Conservation (phyloP, 2,329 filamentous ascomycete species). For the Cercospora beticola region DNA sequence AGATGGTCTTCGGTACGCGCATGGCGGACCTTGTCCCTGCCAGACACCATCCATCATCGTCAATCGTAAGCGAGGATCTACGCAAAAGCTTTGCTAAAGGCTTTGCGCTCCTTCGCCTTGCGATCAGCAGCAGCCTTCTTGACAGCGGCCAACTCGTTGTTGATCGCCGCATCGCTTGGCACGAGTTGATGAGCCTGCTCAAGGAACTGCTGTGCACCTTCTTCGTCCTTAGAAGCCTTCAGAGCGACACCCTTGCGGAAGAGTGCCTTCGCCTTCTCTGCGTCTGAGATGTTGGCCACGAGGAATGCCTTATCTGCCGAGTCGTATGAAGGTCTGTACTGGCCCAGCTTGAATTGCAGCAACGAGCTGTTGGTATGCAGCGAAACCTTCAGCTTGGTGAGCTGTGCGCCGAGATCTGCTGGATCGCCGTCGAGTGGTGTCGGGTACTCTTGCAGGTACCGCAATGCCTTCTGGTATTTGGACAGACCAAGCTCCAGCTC, state of each 20-base stretch:
- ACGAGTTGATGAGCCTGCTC: constrained; percentile 45
- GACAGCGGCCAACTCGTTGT: constrained; percentile 71
- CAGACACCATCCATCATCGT: background rate
- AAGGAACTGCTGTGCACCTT: constrained; percentile 59
- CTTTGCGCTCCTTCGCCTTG: constrained; percentile 84
- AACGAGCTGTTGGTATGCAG: constrained; percentile 88
- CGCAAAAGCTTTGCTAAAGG: constrained; percentile 86
- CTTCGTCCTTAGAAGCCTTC: constrained; percentile 78
- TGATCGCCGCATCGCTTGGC: constrained; percentile 72
- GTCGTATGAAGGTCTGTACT: constrained; percentile 68
- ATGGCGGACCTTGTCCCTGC: too few species aligned
- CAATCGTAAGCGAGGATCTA: background rate
- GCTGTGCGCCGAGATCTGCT: constrained; percentile 62
- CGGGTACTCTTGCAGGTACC: constrained; percentile 84
- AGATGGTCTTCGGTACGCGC: too few species aligned
- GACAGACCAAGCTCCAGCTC: constrained; percentile 70
- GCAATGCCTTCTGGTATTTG: constrained; percentile 92
- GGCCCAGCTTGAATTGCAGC: constrained; percentile 75
- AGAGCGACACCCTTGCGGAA: constrained; percentile 80
- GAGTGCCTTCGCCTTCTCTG: constrained; percentile 84
- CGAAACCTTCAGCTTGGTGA: constrained; percentile 75
- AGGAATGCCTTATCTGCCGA: constrained; percentile 73
- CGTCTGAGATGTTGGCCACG: constrained; percentile 62
- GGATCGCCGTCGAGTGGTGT: constrained; percentile 68
- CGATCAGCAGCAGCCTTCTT: constrained; percentile 74